Evolutionary conservation across 2,329 filamentous ascomycete species (phyloP), one percentile per base, ranked within the genome.

Genomic region (Neodidymelliopsis sp.): DNA sequence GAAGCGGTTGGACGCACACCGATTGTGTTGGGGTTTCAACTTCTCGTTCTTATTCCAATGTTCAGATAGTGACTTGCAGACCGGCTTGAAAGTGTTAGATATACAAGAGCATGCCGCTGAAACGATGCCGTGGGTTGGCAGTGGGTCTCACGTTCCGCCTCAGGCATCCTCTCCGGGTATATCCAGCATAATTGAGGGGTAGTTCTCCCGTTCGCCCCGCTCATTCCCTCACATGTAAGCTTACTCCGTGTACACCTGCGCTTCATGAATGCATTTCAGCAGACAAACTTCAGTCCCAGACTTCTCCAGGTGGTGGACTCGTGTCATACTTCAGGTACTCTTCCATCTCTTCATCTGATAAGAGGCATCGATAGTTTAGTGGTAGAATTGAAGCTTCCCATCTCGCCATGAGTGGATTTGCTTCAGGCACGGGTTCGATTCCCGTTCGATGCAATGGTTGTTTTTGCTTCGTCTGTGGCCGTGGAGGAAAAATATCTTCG

Each of bases 321-420:
- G 6, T 11, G 22, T 18, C 33, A 42, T 31, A 35, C 2, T 2
- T 20, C n/a, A 8, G 10, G 7, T 12, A n/a, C n/a, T 36, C 11
- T 4, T 4, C 20, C 1, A 2, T n/a, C 4, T 4, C 13, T 0
- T 9, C 19, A 31, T 37, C 37, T 28, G 31, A 37, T 23, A 41
- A 13, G 2, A 16, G 11, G 62, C 63, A 53, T 42, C 47, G 49
- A 59, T 66, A 59, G 62, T 66, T 66, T 64, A 65, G 55, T 38
- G 63, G 63, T 66, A 64, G 59, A 66, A 66, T 65, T 60, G 46
- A 57, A 59, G 63, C 62, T 65, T 66, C 62, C 63, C 62, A 66
- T 58, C 44, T 36, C 2, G 38, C 18, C 33, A 49, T 36, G 24
- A 27, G 38, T n/a, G 46, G 22, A 48, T 25, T 35, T 62, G 61